Evolutionary conservation across 768 basidiomycete species (phyloP).

Genomic region (Tephrocybe rancida): DNA sequence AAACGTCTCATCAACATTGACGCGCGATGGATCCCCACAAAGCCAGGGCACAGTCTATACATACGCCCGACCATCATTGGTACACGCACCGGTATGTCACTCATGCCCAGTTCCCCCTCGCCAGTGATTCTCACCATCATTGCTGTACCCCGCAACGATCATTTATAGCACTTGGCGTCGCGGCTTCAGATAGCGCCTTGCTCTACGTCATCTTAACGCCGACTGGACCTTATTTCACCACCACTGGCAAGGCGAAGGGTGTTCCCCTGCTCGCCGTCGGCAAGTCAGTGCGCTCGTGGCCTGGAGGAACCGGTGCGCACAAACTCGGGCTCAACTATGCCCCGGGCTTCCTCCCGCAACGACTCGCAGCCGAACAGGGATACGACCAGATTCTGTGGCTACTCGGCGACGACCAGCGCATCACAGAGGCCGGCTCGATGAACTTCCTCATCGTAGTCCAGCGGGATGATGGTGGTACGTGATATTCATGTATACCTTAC

Average conservation of each 20-base stretch:
- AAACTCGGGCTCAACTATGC: conserved; percentile 76
- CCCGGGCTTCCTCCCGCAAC: conserved; percentile 63
- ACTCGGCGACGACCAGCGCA: conserved; percentile 51
- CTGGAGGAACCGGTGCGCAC: conserved; percentile 74
- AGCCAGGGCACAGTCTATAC: conserved; percentile 80
- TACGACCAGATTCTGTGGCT: conserved; percentile 85
- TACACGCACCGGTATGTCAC: conserved; percentile 46
- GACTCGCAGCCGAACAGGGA: conserved; percentile 63
- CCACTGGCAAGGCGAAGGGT: conserved; percentile 53
- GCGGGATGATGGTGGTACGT: conserved; percentile 57
- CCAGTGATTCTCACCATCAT: background rate
- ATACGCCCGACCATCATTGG: conserved; percentile 80
- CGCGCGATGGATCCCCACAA: conserved; percentile 80
- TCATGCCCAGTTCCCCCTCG: conserved; percentile 28
- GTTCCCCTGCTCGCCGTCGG: conserved; percentile 43
- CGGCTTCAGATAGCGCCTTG: conserved; percentile 70
- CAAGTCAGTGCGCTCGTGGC: conserved; percentile 50
- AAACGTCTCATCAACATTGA: conserved; percentile 74
- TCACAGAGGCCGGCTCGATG: conserved; percentile 76
- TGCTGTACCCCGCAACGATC: background rate
- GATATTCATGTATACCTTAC: background rate
- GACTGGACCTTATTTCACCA: conserved; percentile 76
- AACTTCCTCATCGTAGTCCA: conserved; percentile 75
- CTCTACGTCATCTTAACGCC: conserved; percentile 76
- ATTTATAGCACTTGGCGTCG: conserved; percentile 54